Evolutionary conservation across 78 protist genomes (phyloP).

Genomic region (Dictyostelium firmibasis): DNA sequence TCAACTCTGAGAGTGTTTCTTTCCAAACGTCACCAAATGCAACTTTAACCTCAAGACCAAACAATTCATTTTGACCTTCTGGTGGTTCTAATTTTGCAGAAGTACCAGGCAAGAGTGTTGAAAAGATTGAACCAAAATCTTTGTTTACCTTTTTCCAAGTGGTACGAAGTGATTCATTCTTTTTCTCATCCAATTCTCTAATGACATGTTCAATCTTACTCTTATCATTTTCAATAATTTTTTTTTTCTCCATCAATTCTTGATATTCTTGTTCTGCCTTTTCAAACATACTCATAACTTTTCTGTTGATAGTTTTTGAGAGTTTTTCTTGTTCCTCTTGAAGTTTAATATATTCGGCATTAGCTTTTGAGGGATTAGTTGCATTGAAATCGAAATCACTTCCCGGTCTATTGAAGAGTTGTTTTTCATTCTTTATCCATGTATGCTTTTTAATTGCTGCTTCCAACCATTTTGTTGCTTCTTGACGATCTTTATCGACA

Average conservation of each 20-base stretch:
- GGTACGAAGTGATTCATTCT: conserved; percentile 89
- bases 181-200: conserved; percentile 93
- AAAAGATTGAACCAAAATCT: conserved; percentile 95
- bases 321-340: conserved; percentile 63
- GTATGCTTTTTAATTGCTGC: conserved; percentile 24
- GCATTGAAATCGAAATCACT: conserved; percentile 84
- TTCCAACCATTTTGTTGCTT: conserved; percentile 11
- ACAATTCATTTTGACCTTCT: conserved; percentile 63
- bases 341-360: background rate
- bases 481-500: conserved; percentile 35
- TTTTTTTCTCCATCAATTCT: conserved; percentile 91
- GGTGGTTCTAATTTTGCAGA: conserved; percentile 85
- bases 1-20: conserved; percentile 96
- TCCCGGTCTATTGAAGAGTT: conserved; percentile 81
- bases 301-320: conserved; percentile 90
- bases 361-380: background rate
- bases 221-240: conserved; percentile 93
- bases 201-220: conserved; percentile 90
- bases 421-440: conserved; percentile 87
- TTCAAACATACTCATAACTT: conserved; percentile 87
- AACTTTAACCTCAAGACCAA: conserved; percentile 89
- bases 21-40: conserved; percentile 98
- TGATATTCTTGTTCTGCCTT: conserved; percentile 93
- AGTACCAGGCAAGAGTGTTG: conserved; percentile 96
- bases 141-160: conserved; percentile 92